Base-by-base conservation (phyloP, 169 alveolate genomes). In the Plasmodium cynomolgi region DNA sequence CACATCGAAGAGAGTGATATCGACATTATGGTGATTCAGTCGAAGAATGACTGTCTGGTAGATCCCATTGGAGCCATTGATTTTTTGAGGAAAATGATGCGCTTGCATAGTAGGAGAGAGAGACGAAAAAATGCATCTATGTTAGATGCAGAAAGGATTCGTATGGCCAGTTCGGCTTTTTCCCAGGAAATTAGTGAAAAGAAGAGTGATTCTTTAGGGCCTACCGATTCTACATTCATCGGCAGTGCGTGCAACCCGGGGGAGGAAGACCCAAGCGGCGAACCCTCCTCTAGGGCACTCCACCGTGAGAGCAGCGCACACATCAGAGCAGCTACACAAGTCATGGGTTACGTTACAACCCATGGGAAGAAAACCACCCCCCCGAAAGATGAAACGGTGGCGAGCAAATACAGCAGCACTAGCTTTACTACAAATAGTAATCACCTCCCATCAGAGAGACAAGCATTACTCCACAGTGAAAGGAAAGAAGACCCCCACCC, bases 1-100 rank as follows among this genome's bases (percentile, higher is more conserved):
- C 72, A 73, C 62, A 54, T 85, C 1, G 93, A 85, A 50, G 93
- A 85, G 20, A 50, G 93, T n/a, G 81, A 85, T 54, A 56, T 77
- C 0, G 81, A 85, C 80, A 73, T 85, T 75, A 85, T 85, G 33
- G 81, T 85, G 31, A 85, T 85, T 50, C 93, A 85, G 33, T 85
- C 93, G 11, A 85, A 85, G 44, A 34, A 85, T 85, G 93, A 85
- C 41, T 85, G 85, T 20, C 15, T 85, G 31, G 93, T 85, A 9
- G 93, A 85, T 54, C 93, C 93, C 26, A 44, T 39, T 8, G 93
- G 93, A 33, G 68, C 85, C 2, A 29, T 85, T 33, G 80, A 85
- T 15, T 34, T 85, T 73, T 50, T 85, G 41, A 85, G 68, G 44
- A 85, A 75, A 75, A 34, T 85, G 79, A 13, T 85, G 34, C 93